These are phyloP conservation scores for Chlamydomonas sp. DNA, from an alignment of 139 green algal genomes.

Conservation along the genomic window DNA sequence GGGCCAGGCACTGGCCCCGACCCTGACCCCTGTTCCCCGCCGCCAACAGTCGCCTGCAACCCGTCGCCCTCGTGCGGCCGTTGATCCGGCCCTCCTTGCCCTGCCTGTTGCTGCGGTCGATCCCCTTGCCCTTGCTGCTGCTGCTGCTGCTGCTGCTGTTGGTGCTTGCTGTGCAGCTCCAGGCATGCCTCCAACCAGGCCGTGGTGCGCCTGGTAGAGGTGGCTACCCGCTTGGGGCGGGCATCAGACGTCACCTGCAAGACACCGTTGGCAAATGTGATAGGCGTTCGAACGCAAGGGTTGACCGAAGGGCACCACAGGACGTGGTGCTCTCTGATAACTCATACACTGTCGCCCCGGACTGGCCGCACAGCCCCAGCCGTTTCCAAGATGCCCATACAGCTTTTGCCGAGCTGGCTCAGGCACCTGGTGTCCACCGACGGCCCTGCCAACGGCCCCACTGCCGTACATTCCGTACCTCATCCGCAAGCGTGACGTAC, in stretches of 20 bases:
- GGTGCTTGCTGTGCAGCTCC: background rate
- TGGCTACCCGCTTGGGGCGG: slow-evolving; percentile 20
- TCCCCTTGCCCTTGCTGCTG: background rate
- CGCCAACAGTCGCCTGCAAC: no score
- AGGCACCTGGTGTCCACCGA: no score
- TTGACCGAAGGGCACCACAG: no score
- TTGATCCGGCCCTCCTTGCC: background rate
- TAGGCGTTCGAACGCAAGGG: no score
- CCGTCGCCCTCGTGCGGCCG: background rate
- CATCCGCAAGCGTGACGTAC: slow-evolving; percentile 70
- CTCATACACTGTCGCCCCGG: no score
- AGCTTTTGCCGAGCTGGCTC: no score
- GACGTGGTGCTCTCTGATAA: no score
- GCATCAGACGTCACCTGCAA: slow-evolving; percentile 19
- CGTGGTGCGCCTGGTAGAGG: slow-evolving; percentile 43
- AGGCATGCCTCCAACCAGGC: slow-evolving; percentile 72
- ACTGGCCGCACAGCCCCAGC: no score
- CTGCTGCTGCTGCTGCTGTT: slow-evolving; percentile 20
- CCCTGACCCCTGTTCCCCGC: no score
- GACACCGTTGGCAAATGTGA: no score
- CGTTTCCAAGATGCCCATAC: no score
- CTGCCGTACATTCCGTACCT: slow-evolving; percentile 48
- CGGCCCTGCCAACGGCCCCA: no score
- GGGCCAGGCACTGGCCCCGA: background rate
- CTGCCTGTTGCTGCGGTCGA: background rate